Percentiles rank a stretch among this genome's conserved stretches.
Evolutionary conservation across 2,329 filamentous ascomycete species (phyloP).

Genomic region (Chaetomium olivaceum): DNA sequence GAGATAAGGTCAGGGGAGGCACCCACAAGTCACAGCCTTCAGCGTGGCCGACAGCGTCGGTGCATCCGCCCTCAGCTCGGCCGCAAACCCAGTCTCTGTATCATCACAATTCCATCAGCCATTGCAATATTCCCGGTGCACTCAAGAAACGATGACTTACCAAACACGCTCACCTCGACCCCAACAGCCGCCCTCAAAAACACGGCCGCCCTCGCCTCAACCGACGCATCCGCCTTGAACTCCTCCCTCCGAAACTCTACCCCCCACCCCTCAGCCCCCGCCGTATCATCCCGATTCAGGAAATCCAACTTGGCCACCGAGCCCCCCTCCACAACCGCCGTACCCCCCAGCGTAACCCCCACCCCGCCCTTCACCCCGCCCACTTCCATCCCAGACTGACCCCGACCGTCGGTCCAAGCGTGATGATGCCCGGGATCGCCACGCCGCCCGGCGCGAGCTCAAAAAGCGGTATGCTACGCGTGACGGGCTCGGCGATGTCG

Average conservation of each 20-base stretch:
- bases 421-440: not conserved
- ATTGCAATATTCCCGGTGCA: not conserved
- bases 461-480: not conserved
- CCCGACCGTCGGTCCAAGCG: not conserved
- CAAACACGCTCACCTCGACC: not conserved
- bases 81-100: not conserved
- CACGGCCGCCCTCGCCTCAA: not conserved
- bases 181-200: not conserved
- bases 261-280: not conserved
- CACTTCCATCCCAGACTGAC: not conserved
- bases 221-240: not conserved
- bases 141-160: not conserved
- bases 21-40: not conserved
- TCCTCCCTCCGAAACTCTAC: not conserved
- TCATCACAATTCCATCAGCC: not conserved
- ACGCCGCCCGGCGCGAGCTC: not conserved
- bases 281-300: not conserved
- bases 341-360: not conserved
- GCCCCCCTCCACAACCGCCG: not conserved
- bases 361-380: not conserved
- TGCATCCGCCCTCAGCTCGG: not conserved
- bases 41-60: not conserved
- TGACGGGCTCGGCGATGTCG: not conserved
- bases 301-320: not conserved
- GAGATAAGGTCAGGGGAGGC: not conserved